Evolutionary conservation across 2,329 filamentous ascomycete species (phyloP).

Genomic region (Lachnellula hyalina): DNA sequence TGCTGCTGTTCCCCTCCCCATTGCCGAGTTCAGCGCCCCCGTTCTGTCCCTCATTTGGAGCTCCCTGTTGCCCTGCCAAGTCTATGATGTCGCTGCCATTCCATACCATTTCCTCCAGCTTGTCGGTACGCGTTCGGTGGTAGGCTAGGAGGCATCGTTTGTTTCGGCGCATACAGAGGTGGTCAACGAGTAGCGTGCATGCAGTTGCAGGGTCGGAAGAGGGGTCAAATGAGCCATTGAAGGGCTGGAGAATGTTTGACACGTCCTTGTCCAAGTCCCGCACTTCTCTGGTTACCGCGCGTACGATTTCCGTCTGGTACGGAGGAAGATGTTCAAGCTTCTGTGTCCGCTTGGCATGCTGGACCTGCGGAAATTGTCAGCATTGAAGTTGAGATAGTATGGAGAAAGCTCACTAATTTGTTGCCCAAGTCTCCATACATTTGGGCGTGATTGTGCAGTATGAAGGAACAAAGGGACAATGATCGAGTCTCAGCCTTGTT

Average conservation of each 20-base stretch:
- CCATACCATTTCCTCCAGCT: constrained; percentile 92
- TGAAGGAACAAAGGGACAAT: background rate
- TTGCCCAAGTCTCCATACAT: constrained; percentile 71
- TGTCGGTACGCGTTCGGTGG: constrained; percentile 83
- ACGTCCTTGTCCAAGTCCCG: constrained; percentile 89
- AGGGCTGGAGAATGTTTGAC: constrained; percentile 70
- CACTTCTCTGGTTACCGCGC: constrained; percentile 82
- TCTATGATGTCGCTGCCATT: constrained; percentile 79
- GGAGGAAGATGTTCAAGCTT: constrained; percentile 79
- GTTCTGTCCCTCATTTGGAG: constrained; percentile 29
- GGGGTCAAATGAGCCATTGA: constrained; percentile 83
- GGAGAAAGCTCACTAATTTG: constrained; percentile 50
- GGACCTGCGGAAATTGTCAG: constrained; percentile 53
- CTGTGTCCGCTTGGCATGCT: constrained; percentile 93
- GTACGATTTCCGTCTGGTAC: constrained; percentile 89
- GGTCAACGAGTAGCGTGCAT: constrained; percentile 85
- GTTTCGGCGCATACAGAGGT: constrained; percentile 91
- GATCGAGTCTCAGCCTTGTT: constrained; percentile 9
- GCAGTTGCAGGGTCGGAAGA: constrained; percentile 76
- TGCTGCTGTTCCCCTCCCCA: constrained; percentile 57
- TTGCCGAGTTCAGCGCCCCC: constrained; percentile 32
- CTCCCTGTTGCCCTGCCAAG: constrained; percentile 49
- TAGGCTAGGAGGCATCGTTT: constrained; percentile 95
- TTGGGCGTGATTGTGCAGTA: constrained; percentile 1
- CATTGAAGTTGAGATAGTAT: background rate